phyloP scores from a whole-genome alignment of 257 asterid genomes.

The Solanum lignicaule region DNA sequence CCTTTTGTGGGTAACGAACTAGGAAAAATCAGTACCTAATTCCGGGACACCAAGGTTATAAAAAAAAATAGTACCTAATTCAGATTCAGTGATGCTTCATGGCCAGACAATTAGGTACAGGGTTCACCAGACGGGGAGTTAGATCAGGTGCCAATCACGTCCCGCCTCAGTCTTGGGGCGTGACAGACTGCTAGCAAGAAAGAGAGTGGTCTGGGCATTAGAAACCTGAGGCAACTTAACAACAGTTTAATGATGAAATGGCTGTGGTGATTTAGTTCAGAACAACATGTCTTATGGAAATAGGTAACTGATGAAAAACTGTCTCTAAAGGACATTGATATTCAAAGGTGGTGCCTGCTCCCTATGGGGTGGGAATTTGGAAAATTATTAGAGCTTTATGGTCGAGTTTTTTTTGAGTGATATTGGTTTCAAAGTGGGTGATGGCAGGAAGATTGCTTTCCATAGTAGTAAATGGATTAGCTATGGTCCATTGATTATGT shows the following conservation, averaged over 20 bases:
- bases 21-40: background rate
- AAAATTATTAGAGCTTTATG: background rate
- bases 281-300: background rate
- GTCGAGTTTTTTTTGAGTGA: background rate
- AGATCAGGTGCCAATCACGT: background rate
- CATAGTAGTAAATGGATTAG: background rate
- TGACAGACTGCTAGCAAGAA: background rate
- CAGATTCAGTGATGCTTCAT: background rate
- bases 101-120: background rate
- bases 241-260: background rate
- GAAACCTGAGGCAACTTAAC: background rate
- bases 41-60: background rate
- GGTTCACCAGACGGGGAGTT: background rate
- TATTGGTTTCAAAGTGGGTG: background rate
- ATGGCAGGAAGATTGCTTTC: background rate
- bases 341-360: background rate
- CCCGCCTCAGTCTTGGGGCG: background rate
- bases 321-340: background rate
- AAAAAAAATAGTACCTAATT: background rate
- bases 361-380: background rate
- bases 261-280: background rate
- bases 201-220: background rate
- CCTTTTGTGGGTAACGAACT: background rate
- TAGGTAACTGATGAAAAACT: background rate
- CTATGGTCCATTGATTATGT: background rate